phyloP scores from a whole-genome alignment of 306 rosid genomes.

The Quercus rubra region DNA sequence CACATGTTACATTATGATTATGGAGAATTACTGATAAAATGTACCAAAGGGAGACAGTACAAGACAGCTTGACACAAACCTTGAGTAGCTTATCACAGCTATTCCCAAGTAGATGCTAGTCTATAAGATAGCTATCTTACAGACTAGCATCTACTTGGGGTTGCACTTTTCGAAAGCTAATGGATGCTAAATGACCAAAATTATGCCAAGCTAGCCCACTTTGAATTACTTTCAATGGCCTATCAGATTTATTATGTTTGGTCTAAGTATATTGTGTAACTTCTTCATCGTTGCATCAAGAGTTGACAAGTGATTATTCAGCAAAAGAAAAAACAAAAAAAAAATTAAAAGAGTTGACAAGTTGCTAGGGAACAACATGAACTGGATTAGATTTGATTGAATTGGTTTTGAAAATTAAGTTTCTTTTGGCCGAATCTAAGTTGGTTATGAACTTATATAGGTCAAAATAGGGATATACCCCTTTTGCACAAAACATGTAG shows the following conservation, averaged over 20 bases:
- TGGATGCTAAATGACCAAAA: neutral
- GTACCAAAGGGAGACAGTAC: neutral
- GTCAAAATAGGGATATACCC: no score
- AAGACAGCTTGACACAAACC: neutral
- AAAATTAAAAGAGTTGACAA: neutral
- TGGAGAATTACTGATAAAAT: neutral
- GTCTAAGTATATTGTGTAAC: neutral
- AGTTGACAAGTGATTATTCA: no score
- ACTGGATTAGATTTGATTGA: no score
- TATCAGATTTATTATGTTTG: neutral
- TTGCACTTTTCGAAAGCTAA: neutral
- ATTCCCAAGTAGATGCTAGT: neutral
- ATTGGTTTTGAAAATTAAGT: no score
- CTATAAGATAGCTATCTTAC: neutral
- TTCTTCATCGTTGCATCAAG: conserved; percentile 1
- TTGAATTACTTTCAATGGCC: neutral
- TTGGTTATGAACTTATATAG: no score
- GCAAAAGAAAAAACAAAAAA: no score
- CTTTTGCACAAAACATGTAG: no score
- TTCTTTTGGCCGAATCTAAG: no score
- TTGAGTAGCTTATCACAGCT: neutral
- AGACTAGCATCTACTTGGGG: neutral
- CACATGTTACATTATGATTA: neutral
- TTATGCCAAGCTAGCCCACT: neutral
- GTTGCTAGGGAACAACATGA: no score